Evolutionary conservation across 1,284 basidiomycete genomes (phyloP).

Genomic region (Cryptococcus sp.): DNA sequence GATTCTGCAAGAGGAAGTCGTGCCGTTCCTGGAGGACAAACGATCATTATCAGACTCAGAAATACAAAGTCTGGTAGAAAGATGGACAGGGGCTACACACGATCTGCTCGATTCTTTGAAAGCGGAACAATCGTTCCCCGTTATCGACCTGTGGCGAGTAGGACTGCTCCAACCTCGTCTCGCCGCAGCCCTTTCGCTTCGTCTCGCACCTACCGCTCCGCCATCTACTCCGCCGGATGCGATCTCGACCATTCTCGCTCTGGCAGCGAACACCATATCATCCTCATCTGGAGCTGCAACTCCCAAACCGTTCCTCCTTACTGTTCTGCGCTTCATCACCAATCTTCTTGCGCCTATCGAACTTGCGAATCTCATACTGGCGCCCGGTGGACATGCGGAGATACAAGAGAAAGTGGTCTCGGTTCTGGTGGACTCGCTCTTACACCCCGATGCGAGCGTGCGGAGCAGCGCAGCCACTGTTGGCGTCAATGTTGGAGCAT

Average conservation of each 20-base stretch:
- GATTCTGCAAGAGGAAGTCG: constrained; percentile 58
- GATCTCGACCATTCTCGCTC: constrained; percentile 57
- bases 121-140: constrained; percentile 69
- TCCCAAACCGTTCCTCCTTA: constrained; percentile 62
- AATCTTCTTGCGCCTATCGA: constrained; percentile 67
- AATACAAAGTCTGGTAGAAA: constrained; percentile 31
- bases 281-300: constrained; percentile 24
- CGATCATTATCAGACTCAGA: constrained; percentile 44
- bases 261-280: constrained; percentile 30
- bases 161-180: constrained; percentile 67
- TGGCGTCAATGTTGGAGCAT: constrained; percentile 71
- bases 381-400: constrained; percentile 37
- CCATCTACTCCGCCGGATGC: constrained; percentile 63
- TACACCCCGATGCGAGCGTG: constrained; percentile 68
- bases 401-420: constrained; percentile 53
- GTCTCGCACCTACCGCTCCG: constrained; percentile 50
- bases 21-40: constrained; percentile 68
- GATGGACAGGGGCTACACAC: constrained; percentile 60
- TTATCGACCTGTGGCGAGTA: constrained; percentile 81
- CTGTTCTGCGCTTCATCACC: constrained; percentile 69
- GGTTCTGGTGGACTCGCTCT: constrained; percentile 66
- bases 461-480: constrained; percentile 77
- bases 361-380: constrained; percentile 62
- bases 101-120: constrained; percentile 60
- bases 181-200: constrained; percentile 58